Base-by-base conservation (phyloP, 2,329 filamentous ascomycete species). In the Fusarium incarnatum region DNA sequence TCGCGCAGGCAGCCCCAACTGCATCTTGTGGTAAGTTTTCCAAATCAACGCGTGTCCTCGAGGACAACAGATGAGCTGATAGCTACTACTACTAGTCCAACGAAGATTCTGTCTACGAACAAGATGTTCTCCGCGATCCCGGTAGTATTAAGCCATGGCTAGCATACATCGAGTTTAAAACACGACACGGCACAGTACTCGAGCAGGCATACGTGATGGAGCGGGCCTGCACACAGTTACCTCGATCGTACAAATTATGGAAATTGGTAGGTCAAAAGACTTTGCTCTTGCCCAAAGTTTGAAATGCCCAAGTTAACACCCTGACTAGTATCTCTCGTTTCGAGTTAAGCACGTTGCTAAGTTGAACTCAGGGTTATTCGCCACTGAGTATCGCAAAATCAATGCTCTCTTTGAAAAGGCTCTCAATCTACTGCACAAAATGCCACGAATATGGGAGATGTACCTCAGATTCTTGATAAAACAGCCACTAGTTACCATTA, bases 401-500 rank as follows among this genome's bases (percentile, higher is more conserved):
- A 99, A 99, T 79, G 87, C 93, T 56, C 88, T 98, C 42, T 99
- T 97, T 79, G 96, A 99, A 82, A 89, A 93, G 73, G 94, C 96
- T 6, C 84, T 99, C 54, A 93, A 98, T 62, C 86, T 99, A 42
- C 87, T 99, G 67, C 98, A 99, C 83, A 99, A 99, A 83, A 99
- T 99, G 96, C 96, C 97, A 25, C 89, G 90, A 72, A 96, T 99
- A 78, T 99, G 96, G 97, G 94, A 98, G 79, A 93, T 98, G 90
- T 99, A 98, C 79, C 89, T 99, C 67, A 88, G 88, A 50, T 98
- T 99, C 77, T 85, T 99, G 61, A 89, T 95, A 78, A 89, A 92
- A 76, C 96, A 99, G 79, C 96, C 96, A n/a, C 84, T 97, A 56
- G 90, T 99, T 66, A 98, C 95, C 10, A 86, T 90, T 60, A 97